Evolutionary conservation across 1,139 yeast genomes (phyloP), one percentile per base, ranked within the genome.

Genomic region (Saccharomyces hybrid): DNA sequence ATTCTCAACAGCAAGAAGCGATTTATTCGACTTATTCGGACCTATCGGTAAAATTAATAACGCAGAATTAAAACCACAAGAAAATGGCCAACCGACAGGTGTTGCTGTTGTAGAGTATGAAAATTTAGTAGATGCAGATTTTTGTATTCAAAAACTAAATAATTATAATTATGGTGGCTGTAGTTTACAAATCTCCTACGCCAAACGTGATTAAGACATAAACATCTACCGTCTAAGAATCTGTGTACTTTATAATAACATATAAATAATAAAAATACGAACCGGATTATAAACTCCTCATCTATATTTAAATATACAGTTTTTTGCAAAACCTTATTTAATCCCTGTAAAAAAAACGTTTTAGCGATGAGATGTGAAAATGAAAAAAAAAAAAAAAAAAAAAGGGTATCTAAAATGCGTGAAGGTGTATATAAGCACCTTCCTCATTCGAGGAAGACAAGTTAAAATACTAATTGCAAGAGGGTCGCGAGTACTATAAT

Each of bases 131-230:
- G 76, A 81, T 55, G 95, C 97, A 1, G 85, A 81, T 52, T 74
- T 77, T 56, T 91, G 96, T 50, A 83, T 90, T 60, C 75, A 75
- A 54, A 86, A 84, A 71, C 79, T 90, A 68, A 77, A 87, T 67
- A 82, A 82, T 54, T 89, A 90, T 72, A 82, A 79, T 61, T 89
- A 89, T 66, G 97, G 97, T 62, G 88, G 86, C 48, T 82, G 95
- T 64, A 80, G 78, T 58, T 73, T 89, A 63, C 74, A 70, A 49
- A 78, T 89, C 50, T 73, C 88, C 1, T 88, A 77, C 71, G 95
- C 86, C 16, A 70, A 66, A 47, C 57, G 53, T 14, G 57, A 52
- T 26, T 51, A 42, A 3, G 58, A 55, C 13, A 49, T 55, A 34
- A 58, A 14, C 20, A 46, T 11, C 44, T 11, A 38, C 44, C 25